Evolutionary conservation across 73 alveolate genomes (phyloP), one percentile per base, ranked within the genome.

Genomic region (Paramecium caudatum): DNA sequence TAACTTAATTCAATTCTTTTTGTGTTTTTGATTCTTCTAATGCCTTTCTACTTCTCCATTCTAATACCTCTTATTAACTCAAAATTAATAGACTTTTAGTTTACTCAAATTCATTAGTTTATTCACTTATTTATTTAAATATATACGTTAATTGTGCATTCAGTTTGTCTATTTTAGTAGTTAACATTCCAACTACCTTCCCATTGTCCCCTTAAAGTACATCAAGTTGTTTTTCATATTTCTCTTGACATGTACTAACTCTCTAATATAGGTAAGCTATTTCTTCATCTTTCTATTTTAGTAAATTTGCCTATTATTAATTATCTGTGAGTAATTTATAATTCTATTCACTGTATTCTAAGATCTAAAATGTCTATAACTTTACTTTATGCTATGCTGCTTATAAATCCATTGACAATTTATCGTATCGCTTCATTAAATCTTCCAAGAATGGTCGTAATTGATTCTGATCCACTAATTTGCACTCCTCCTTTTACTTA

Each of bases 41-140:
- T 55, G 23, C 23, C 30, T 10, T 23, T 55, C 80, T 55, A 5
- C 80, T 55, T 55, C 80, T 55, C 80, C 80, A 55, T 21, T 55
- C 80, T 21, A 55, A 21, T 3, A 55, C 80, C 12, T 55, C 80
- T 55, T 55, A 55, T 55, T 55, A 37, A 27, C 80, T 55, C 7
- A 55, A 55, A 21, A 55, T 55, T 0, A 55, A 2, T 55, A 55
- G 30, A 27, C 80, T 43, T 55, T 55, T 55, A 55, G 23, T 55
- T 3, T 55, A 55, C 9, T 55, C 80, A 7, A 55, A 17, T 10
- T 55, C 80, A 21, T 55, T 23, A 1, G 8, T 27, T 0, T 37
- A 10, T 4, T 55, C 30, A 9, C 80, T 55, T 23, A 55, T 1
- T 23, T 19, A 27, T 10, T 55, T 27, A 23, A 25, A 1, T 5